A percentile compares a stretch with the other conserved stretches of the same genome.
Evolutionary conservation across 2,329 filamentous ascomycete genomes (phyloP).

Genomic region (Arthrocladium fulminans): DNA sequence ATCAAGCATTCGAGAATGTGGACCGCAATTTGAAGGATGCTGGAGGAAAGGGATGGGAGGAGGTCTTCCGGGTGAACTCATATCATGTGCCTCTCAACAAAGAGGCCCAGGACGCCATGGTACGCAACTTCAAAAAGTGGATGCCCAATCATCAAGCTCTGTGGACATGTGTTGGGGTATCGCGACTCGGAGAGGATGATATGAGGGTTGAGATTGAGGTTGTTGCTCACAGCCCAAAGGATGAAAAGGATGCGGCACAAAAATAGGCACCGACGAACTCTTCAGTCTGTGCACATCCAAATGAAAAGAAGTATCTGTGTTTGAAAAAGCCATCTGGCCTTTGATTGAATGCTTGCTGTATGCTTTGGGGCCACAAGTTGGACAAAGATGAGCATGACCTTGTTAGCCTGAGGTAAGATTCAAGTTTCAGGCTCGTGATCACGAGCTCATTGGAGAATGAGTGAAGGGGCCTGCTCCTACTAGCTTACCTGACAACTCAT

Average conservation of each 20-base stretch:
- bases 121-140: conserved; percentile 41
- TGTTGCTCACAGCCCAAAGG: conserved; percentile 34
- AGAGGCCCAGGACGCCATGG: conserved; percentile 35
- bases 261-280: no score
- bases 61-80: conserved; percentile 44
- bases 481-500: no score
- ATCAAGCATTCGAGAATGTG: conserved; percentile 50
- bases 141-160: conserved; percentile 46
- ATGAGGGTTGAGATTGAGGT: conserved; percentile 56
- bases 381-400: no score
- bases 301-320: no score
- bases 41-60: conserved; percentile 49
- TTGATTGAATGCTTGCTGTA: no score
- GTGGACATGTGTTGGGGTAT: conserved; percentile 48
- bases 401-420: no score
- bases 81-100: conserved; percentile 40
- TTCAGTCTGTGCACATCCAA: no score
- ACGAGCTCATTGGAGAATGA: no score
- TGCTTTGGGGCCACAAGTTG: no score
- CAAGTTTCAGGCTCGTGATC: no score
- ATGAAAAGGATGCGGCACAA: not conserved
- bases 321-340: no score
- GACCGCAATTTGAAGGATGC: conserved; percentile 44
- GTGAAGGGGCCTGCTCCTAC: no score
- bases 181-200: conserved; percentile 37